phyloP scores from a whole-genome alignment of 768 basidiomycete species.

The Trametes punicea region DNA sequence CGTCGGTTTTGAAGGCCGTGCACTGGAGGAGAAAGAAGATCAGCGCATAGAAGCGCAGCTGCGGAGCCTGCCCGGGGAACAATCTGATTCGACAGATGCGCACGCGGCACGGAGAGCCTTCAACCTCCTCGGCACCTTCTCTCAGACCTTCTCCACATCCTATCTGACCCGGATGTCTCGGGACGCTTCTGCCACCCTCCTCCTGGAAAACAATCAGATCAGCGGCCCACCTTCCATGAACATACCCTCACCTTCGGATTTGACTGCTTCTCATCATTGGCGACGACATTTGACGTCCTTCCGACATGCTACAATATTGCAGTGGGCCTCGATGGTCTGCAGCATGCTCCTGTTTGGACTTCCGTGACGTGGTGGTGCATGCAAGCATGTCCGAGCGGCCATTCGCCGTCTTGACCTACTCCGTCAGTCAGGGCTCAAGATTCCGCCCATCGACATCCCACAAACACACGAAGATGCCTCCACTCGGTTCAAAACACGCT shows the following conservation, averaged over 20 bases:
- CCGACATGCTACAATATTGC: neutral
- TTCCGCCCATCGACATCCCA: neutral
- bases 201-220: neutral
- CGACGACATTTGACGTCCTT: neutral
- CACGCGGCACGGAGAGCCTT: no score
- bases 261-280: neutral
- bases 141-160: no score
- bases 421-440: neutral
- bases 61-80: neutral
- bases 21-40: neutral
- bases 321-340: neutral
- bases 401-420: neutral
- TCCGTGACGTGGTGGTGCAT: neutral
- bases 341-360: neutral
- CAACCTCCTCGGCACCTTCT: no score
- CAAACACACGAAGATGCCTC: neutral
- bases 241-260: neutral
- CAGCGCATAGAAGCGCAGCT: neutral
- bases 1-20: slow-evolving; percentile 20
- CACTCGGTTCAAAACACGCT: no score
- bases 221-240: neutral
- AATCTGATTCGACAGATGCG: neutral
- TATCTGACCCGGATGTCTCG: neutral
- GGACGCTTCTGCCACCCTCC: neutral
- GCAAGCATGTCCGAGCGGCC: neutral